A percentile compares a stretch with the other conserved stretches of the same genome.
Conservation (phyloP, 2,329 filamentous ascomycete genomes). For the Penicillium capsulatum region DNA sequence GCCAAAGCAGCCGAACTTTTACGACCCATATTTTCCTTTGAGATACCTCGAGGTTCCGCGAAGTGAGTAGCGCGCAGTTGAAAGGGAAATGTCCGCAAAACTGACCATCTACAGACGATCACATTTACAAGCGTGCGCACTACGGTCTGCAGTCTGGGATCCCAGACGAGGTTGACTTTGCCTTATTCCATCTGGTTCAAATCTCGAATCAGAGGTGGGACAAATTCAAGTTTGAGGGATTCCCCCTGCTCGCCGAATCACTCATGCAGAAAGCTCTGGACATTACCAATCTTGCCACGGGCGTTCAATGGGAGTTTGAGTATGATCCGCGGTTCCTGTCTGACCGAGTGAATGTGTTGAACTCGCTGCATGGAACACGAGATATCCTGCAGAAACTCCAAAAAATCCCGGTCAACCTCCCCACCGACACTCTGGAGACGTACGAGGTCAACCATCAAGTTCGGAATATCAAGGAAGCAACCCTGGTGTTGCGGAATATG, state of each 20-base stretch:
- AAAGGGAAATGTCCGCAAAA: too few relatives aligned
- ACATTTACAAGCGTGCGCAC: slow-evolving; percentile 86
- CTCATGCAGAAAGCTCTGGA: slow-evolving; percentile 80
- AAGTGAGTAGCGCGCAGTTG: slow-evolving; percentile 35
- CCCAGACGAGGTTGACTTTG: slow-evolving; percentile 81
- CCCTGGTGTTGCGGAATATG: slow-evolving; percentile 90
- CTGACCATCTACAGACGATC: too few relatives aligned
- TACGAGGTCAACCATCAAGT: slow-evolving; percentile 66
- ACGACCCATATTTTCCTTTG: slow-evolving; percentile 38
- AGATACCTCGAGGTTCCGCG: slow-evolving; percentile 35
- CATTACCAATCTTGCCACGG: slow-evolving; percentile 72
- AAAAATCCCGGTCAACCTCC: slow-evolving; percentile 55
- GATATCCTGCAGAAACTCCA: slow-evolving; percentile 70
- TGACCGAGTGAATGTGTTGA: slow-evolving; percentile 54
- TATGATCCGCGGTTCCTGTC: slow-evolving; percentile 58
- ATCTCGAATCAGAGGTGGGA: slow-evolving; percentile 93
- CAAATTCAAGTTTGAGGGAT: slow-evolving; percentile 92
- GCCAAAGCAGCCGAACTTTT: slow-evolving; percentile 35
- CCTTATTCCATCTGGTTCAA: slow-evolving; percentile 81
- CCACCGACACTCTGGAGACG: slow-evolving; percentile 66
- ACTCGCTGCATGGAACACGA: slow-evolving; percentile 63
- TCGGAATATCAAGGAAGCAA: slow-evolving; percentile 76
- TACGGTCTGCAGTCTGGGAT: slow-evolving; percentile 77
- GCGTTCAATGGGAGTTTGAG: slow-evolving; percentile 74
- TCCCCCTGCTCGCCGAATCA: slow-evolving; percentile 80